phyloP scores from a whole-genome alignment of 768 basidiomycete species.

The Rubroboletus pulcherrimus region DNA sequence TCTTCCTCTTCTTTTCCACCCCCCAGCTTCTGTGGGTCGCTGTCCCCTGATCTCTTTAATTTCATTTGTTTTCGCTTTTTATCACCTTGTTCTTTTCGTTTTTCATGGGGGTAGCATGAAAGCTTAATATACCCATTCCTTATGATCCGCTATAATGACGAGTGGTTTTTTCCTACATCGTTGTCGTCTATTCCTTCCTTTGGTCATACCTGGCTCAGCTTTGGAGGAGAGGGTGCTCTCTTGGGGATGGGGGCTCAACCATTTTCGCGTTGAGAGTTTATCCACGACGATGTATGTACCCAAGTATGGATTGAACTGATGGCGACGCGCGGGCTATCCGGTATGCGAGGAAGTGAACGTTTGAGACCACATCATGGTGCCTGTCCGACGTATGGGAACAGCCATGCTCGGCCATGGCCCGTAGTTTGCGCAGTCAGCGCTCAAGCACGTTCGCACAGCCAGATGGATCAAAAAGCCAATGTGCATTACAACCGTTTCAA shows the following conservation, averaged over 20 bases:
- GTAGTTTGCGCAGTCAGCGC: background rate
- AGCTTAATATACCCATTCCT: conserved; percentile 24
- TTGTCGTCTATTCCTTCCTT: conserved; percentile 1
- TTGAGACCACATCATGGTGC: background rate
- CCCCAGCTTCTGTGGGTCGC: conserved; percentile 2
- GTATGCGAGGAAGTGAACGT: background rate
- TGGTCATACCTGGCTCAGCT: background rate
- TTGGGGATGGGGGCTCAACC: background rate
- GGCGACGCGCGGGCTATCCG: background rate
- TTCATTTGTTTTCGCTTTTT: background rate
- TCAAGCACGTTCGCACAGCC: background rate
- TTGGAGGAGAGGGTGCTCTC: conserved; percentile 3
- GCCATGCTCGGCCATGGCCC: background rate
- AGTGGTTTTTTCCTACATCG: conserved; percentile 1
- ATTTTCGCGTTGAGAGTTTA: background rate
- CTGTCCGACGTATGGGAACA: background rate
- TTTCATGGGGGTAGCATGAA: conserved; percentile 19
- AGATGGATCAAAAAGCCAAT: background rate
- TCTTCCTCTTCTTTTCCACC: conserved; percentile 5
- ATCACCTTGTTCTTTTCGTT: background rate
- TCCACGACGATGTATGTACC: conserved; percentile 15
- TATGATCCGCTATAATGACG: conserved; percentile 22
- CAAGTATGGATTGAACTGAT: conserved; percentile 14
- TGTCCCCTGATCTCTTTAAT: conserved; percentile 8
- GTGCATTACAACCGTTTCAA: background rate